Base-by-base conservation (phyloP, 306 rosid species). In the Dalbergia oliveri region DNA sequence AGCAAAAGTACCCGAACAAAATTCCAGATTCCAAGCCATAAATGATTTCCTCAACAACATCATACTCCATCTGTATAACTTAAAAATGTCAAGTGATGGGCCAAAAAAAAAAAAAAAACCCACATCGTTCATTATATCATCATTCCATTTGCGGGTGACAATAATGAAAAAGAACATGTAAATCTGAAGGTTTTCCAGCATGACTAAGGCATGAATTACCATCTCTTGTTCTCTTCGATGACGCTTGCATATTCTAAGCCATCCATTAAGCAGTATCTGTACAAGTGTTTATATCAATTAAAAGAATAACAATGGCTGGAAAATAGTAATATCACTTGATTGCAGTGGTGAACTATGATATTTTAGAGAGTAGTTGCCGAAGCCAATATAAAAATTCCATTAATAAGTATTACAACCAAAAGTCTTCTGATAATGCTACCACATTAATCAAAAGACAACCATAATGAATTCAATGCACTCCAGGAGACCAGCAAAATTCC, bases 1-100 rank as follows among this genome's bases (percentile, higher is more conserved):
- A n/a, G 66, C 34, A 49, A 75, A 26, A 63, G 34, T 88, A 93
- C 98, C 98, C 98, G 69, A 93, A 93, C 92, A 93, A 84, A 85
- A 93, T 83, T 74, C 98, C 98, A 69, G 98, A 91, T 86, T 93
- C 98, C 88, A 91, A 80, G 76, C 98, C 98, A 37, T 86, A 91
- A 80, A 93, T 93, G 78, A 91, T 90, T 80, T 93, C 98, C 83
- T 93, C 98, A 76, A 90, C 92, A 56, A 90, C 93, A 56, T 93
- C 93, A 39, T 84, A 90, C 87, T 91, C 94, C 94, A 93, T 87
- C 98, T 93, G 97, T 64, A 84, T 66, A 84, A 87, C 56, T 74
- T 62, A 39, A 26, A 79, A 79, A 72, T 35, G 63, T 89, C 76
- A 84, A 39, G 71, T 4, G 14, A 35, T 16, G 44, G 65, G 41